Percentiles rank a stretch among this genome's conserved stretches.
Conservation (phyloP, 2,329 filamentous ascomycete genomes). For the Exophiala dermatitidis region DNA sequence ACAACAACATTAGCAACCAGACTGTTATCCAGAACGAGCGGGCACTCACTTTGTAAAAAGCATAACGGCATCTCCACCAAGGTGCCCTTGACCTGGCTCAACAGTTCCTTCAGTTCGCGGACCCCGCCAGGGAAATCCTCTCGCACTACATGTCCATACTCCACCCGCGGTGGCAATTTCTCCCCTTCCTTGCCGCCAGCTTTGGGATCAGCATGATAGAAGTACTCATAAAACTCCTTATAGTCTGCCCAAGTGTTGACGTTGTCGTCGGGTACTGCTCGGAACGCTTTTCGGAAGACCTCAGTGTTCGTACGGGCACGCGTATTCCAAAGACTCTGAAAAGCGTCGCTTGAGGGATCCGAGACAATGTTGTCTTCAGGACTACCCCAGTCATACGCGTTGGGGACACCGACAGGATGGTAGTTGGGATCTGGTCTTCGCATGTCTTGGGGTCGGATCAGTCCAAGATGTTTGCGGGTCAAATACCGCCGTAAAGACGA, state of each 20-base stretch:
- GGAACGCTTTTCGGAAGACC: slow-evolving; percentile 56
- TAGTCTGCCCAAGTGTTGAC: slow-evolving; percentile 56
- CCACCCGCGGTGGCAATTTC: slow-evolving; percentile 53
- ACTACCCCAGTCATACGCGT: slow-evolving; percentile 48
- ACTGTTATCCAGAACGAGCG: not conserved
- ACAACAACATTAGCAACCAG: slow-evolving; percentile 36
- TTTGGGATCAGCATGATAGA: slow-evolving; percentile 45
- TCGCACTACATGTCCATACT: slow-evolving; percentile 80
- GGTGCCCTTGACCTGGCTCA: slow-evolving; percentile 60
- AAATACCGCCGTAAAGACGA: slow-evolving; percentile 72
- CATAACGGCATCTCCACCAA: slow-evolving; percentile 85
- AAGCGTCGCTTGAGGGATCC: slow-evolving; percentile 52
- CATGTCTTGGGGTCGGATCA: slow-evolving; percentile 65
- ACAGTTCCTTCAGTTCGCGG: slow-evolving; percentile 62
- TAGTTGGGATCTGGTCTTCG: slow-evolving; percentile 54
- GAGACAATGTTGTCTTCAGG: slow-evolving; percentile 46
- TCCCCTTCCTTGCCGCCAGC: slow-evolving; percentile 37
- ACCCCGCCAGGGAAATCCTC: slow-evolving; percentile 66
- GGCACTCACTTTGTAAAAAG: slow-evolving; percentile 51
- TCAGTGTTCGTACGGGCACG: slow-evolving; percentile 54
- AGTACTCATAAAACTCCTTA: slow-evolving; percentile 56
- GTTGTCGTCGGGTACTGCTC: slow-evolving; percentile 53
- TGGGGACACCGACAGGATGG: slow-evolving; percentile 50
- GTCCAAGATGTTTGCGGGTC: slow-evolving; percentile 84
- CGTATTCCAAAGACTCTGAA: slow-evolving; percentile 52